Percentiles rank a stretch among this genome's conserved stretches.
phyloP scores from a whole-genome alignment of 75 land plant species.

The Larix kaempferi region DNA sequence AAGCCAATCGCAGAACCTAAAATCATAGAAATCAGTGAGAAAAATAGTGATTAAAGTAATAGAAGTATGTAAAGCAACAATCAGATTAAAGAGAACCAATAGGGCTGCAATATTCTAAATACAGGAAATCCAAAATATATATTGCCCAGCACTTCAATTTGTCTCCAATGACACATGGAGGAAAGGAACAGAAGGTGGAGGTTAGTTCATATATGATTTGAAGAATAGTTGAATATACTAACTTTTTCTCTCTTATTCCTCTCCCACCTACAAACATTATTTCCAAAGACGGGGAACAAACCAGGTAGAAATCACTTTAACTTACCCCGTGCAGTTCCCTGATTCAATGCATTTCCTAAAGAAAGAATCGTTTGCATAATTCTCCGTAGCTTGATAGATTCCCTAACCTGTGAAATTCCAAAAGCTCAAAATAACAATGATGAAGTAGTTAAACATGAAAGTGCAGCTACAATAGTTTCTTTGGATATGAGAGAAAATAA shows the following conservation, averaged over 20 bases:
- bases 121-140: not conserved
- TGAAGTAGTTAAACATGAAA: not conserved
- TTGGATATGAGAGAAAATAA: not conserved
- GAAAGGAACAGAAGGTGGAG: not conserved
- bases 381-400: constrained; percentile 76
- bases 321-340: constrained; percentile 99
- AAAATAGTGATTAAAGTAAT: not conserved
- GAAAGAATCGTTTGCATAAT: constrained; percentile 89
- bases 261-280: too few relatives aligned
- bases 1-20: constrained; percentile 97
- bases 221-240: not conserved
- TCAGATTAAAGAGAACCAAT: not conserved
- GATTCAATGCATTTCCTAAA: constrained; percentile 90
- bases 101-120: not conserved
- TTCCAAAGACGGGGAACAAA: not conserved
- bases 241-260: too few relatives aligned
- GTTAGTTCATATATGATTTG: not conserved
- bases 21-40: constrained; percentile 2
- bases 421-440: constrained; percentile 10
- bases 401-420: constrained; percentile 52
- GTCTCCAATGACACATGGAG: not conserved
- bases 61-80: not conserved
- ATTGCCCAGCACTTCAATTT: not conserved
- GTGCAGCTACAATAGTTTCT: not conserved
- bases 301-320: not conserved